Conservation (phyloP, 129 eudicot genomes). For the Chrysanthemum lavandulifolium region DNA sequence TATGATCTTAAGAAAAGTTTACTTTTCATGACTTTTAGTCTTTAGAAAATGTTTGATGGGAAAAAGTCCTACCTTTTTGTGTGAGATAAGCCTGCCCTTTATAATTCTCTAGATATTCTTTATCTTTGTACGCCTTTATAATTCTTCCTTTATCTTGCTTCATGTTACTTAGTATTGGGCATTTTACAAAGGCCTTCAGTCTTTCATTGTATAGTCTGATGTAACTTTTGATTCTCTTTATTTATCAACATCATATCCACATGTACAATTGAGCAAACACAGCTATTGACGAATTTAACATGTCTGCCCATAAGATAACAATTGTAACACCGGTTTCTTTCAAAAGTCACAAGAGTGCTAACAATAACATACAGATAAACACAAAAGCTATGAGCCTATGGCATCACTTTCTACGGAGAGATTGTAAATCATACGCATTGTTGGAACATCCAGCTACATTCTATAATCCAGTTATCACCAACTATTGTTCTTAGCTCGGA, state of each 20-base stretch:
- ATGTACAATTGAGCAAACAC: background rate
- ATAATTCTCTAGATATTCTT: too few species aligned
- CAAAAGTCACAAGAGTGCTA: background rate
- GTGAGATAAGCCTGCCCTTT: too few species aligned
- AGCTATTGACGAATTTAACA: background rate
- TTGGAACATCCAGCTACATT: background rate
- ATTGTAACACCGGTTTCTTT: background rate
- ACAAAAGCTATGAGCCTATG: background rate
- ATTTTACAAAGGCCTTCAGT: background rate
- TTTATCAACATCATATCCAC: background rate
- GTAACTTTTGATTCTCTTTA: background rate
- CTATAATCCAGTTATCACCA: background rate
- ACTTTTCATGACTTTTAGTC: too few species aligned
- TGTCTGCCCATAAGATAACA: background rate
- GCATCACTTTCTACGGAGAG: slow-evolving; percentile 38
- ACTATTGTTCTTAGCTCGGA: slow-evolving; percentile 54
- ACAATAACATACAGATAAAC: background rate
- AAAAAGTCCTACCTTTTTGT: too few species aligned
- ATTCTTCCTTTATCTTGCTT: too few species aligned
- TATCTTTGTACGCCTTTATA: too few species aligned
- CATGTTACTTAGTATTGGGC: background rate
- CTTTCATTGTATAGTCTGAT: too few species aligned
- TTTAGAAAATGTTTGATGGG: too few species aligned
- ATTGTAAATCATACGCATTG: background rate
- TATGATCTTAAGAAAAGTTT: too few species aligned